Conservation (phyloP, 2,329 filamentous ascomycete species). For the Truncatella angustata region DNA sequence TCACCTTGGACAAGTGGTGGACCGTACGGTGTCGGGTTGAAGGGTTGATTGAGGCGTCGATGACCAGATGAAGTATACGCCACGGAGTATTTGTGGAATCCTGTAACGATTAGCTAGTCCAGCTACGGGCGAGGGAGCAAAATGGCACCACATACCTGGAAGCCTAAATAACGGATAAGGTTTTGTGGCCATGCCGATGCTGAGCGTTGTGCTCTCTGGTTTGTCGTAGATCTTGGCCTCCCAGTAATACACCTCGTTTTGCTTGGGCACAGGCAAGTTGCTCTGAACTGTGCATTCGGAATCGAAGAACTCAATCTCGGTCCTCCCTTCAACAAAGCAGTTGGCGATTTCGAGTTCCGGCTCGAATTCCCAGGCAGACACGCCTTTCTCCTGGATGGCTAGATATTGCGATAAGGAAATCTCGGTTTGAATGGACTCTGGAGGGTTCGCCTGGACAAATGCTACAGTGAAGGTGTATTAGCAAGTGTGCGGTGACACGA, state of each 20-base stretch:
- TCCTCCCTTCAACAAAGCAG: constrained; percentile 94
- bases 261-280: constrained; percentile 94
- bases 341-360: constrained; percentile 98
- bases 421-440: constrained; percentile 92
- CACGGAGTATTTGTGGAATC: constrained; percentile 88
- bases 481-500: too few relatives aligned
- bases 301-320: constrained; percentile 98
- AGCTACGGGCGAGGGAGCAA: constrained; percentile 1
- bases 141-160: constrained; percentile 65
- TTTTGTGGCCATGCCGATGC: constrained; percentile 93
- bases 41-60: constrained; percentile 91
- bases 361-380: constrained; percentile 99
- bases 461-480: constrained; percentile 52
- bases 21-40: constrained; percentile 74
- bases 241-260: constrained; percentile 99
- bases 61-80: constrained; percentile 87
- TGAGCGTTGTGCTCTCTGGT: constrained; percentile 81
- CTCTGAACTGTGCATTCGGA: constrained; percentile 96
- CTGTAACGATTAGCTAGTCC: constrained; percentile 39
- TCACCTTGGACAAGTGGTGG: constrained; percentile 88
- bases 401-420: constrained; percentile 97
- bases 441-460: constrained; percentile 89
- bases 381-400: constrained; percentile 97
- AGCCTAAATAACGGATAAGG: constrained; percentile 93
- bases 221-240: constrained; percentile 99